Evolutionary conservation across 1,139 yeast species (phyloP).

Genomic region (Nakaseomyces uthaithaninus): DNA sequence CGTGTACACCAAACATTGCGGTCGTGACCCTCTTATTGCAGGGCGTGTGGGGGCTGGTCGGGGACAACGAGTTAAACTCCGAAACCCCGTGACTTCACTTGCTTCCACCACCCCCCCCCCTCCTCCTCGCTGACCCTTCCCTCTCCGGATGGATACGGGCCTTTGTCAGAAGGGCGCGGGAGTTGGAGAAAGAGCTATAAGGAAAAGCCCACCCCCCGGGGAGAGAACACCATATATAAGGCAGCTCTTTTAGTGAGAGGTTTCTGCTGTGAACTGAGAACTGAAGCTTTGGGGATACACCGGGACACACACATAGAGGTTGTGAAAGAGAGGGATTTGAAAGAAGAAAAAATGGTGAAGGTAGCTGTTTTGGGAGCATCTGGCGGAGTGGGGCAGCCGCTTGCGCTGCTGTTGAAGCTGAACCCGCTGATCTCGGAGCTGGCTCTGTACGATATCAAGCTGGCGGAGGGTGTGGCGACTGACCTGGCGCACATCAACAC

Average conservation of each 20-base stretch:
- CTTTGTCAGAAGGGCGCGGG: too few relatives aligned
- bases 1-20: too few relatives aligned
- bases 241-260: too few relatives aligned
- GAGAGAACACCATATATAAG: too few relatives aligned
- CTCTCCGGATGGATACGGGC: too few relatives aligned
- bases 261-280: too few relatives aligned
- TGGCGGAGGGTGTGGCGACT: constrained; percentile 65
- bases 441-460: constrained; percentile 57
- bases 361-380: constrained; percentile 74
- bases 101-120: too few relatives aligned
- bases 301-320: not conserved
- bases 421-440: constrained; percentile 48
- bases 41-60: not conserved
- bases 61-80: constrained; percentile 3
- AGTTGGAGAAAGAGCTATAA: too few relatives aligned
- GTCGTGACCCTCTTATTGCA: not conserved
- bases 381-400: constrained; percentile 76
- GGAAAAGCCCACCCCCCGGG: too few relatives aligned
- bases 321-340: not conserved
- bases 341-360: constrained; percentile 40
- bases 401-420: constrained; percentile 55
- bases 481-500: constrained; percentile 67
- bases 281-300: too few relatives aligned
- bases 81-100: not conserved
- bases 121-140: too few relatives aligned